A percentile compares a stretch with the other conserved stretches of the same genome.
These are phyloP conservation scores for Ustilago shanxiensis DNA, from an alignment of 1,284 basidiomycete genomes.

Conservation along the genomic window DNA sequence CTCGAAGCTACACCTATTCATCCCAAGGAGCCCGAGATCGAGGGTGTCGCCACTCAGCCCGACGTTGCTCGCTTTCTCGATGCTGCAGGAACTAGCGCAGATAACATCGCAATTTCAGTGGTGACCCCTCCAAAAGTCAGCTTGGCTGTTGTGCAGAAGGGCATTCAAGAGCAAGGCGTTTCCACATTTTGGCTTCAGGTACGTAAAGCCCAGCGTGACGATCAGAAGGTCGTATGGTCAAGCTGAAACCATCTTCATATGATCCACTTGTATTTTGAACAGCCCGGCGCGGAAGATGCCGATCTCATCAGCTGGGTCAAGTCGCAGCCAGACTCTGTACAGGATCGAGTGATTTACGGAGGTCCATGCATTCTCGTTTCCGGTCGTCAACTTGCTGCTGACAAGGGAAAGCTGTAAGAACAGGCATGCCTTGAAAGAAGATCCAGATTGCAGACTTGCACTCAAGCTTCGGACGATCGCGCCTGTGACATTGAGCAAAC, in stretches of 20 bases:
- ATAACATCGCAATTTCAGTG: slow-evolving; percentile 60
- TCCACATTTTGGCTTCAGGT: slow-evolving; percentile 64
- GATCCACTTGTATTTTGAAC: not conserved
- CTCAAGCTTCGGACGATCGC: not conserved
- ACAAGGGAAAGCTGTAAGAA: slow-evolving; percentile 55
- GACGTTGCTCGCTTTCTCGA: slow-evolving; percentile 33
- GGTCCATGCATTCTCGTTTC: slow-evolving; percentile 67
- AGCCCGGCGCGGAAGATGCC: slow-evolving; percentile 62
- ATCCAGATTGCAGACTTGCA: not conserved
- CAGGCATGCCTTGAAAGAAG: not conserved
- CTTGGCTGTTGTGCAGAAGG: slow-evolving; percentile 55
- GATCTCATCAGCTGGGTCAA: slow-evolving; percentile 60
- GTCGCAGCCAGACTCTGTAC: slow-evolving; percentile 49
- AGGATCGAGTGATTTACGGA: slow-evolving; percentile 61
- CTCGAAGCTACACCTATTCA: slow-evolving; percentile 63
- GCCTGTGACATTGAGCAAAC: not conserved
- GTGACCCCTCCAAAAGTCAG: slow-evolving; percentile 65
- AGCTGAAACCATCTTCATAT: not conserved
- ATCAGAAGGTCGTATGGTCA: not conserved
- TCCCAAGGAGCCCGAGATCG: slow-evolving; percentile 59
- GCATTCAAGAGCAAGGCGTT: slow-evolving; percentile 51
- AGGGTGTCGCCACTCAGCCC: slow-evolving; percentile 34
- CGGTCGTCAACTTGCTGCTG: slow-evolving; percentile 61
- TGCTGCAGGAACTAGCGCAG: slow-evolving; percentile 24
- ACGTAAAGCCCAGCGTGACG: not conserved